A percentile compares a stretch with the other conserved stretches of the same genome.
Evolutionary conservation across 192 early-diverging fungal genomes (phyloP).

Genomic region (Coemansia sp.): DNA sequence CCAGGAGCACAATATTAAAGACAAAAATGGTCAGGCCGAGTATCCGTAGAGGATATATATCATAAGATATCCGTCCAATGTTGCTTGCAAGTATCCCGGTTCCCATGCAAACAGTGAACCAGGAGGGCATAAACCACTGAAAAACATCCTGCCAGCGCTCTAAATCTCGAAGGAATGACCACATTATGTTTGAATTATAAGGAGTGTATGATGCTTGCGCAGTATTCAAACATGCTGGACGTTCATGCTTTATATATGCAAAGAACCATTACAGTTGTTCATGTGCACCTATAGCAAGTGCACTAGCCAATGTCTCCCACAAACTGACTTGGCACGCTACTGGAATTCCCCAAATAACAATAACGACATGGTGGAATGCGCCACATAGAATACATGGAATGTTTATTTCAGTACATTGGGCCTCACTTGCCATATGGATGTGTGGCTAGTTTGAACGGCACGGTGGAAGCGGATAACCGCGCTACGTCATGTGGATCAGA

Average conservation of each 20-base stretch:
- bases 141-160: constrained; percentile 11
- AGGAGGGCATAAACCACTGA: constrained; percentile 53
- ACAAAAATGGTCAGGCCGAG: constrained; percentile 30
- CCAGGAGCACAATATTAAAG: constrained; percentile 28
- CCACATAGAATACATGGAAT: not conserved
- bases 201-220: not conserved
- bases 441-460: not conserved
- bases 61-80: constrained; percentile 34
- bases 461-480: not conserved
- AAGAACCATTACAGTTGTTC: not conserved
- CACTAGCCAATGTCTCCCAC: not conserved
- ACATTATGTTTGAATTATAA: not conserved
- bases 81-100: constrained; percentile 49
- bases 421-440: not conserved
- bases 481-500: not conserved
- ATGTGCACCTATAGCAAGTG: not conserved
- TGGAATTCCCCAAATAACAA: not conserved
- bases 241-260: not conserved
- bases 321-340: not conserved
- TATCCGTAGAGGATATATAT: constrained; percentile 9
- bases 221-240: too few relatives aligned
- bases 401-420: not conserved
- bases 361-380: not conserved
- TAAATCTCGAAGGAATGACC: constrained; percentile 8
- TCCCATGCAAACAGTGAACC: constrained; percentile 55